Percentiles rank a stretch among this genome's conserved stretches.
These are phyloP conservation scores for Dactylonectria estremocensis DNA, from an alignment of 2,329 filamentous ascomycete species.

Conservation along the genomic window DNA sequence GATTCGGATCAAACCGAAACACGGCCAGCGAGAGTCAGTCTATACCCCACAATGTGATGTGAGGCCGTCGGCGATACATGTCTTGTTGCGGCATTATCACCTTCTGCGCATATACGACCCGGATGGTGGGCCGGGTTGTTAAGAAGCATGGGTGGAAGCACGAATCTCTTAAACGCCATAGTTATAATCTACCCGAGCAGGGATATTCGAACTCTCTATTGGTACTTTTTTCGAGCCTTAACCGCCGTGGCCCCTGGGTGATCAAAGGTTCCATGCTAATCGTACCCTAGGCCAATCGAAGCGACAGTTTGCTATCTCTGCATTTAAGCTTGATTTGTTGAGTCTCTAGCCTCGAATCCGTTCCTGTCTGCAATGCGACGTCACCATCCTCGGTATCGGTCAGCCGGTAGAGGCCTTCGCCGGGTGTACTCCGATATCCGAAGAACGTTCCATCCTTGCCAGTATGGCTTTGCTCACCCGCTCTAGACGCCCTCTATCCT, in stretches of 20 bases:
- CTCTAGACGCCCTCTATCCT: neutral
- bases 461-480: neutral
- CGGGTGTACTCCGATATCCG: neutral
- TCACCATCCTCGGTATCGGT: neutral
- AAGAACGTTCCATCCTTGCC: neutral
- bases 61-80: slow-evolving; percentile 4
- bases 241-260: neutral
- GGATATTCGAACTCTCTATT: neutral
- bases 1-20: slow-evolving; percentile 10
- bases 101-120: slow-evolving; percentile 8
- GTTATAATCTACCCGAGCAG: neutral
- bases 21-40: slow-evolving; percentile 4
- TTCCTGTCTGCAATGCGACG: neutral
- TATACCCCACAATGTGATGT: slow-evolving; percentile 18
- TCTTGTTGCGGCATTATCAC: slow-evolving; percentile 17
- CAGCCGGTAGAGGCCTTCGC: neutral
- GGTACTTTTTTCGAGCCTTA: neutral
- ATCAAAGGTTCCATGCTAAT: neutral
- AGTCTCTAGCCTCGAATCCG: neutral
- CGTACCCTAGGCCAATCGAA: neutral
- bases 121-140: neutral
- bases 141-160: neutral
- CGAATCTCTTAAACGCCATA: neutral
- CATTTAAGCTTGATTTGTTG: neutral
- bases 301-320: neutral